Percentiles rank a stretch among this genome's conserved stretches.
phyloP scores from a whole-genome alignment of 306 rosid genomes.

The Lotus japonicus region DNA sequence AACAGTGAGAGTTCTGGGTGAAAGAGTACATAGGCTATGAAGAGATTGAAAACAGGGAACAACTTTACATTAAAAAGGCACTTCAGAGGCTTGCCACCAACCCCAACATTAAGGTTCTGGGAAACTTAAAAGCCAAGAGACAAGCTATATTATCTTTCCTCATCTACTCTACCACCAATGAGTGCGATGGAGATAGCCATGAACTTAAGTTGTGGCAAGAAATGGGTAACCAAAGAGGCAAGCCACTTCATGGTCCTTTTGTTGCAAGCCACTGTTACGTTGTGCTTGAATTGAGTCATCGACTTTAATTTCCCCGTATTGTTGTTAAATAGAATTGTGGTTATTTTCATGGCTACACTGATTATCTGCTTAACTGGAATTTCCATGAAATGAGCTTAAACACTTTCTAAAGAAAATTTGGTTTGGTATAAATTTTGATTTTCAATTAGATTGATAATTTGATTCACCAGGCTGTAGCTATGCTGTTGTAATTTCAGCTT shows the following conservation, averaged over 20 bases:
- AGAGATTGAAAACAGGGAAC: conserved; percentile 60
- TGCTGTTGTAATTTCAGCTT: too few relatives aligned
- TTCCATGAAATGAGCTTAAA: too few relatives aligned
- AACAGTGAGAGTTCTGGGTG: conserved; percentile 75
- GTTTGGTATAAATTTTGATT: too few relatives aligned
- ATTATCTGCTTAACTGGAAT: too few relatives aligned
- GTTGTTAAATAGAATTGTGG: too few relatives aligned
- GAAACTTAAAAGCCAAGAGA: conserved; percentile 48
- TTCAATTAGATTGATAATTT: too few relatives aligned
- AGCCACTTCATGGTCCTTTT: conserved; percentile 76
- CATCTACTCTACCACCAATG: conserved; percentile 42
- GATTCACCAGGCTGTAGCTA: too few relatives aligned
- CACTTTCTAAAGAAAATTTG: too few relatives aligned
- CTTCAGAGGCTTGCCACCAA: conserved; percentile 48
- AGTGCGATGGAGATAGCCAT: not conserved
- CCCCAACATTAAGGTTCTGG: conserved; percentile 52
- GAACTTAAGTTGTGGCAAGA: conserved; percentile 55
- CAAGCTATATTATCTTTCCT: conserved; percentile 73
- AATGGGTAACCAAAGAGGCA: conserved; percentile 43
- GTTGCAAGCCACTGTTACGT: too few relatives aligned
- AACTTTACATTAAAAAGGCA: conserved; percentile 39
- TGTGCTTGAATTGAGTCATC: too few relatives aligned
- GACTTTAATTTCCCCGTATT: too few relatives aligned
- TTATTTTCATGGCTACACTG: too few relatives aligned
- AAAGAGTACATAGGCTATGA: conserved; percentile 58